Conservation (phyloP, 1,284 basidiomycete species). For the Wallemia hederae region DNA sequence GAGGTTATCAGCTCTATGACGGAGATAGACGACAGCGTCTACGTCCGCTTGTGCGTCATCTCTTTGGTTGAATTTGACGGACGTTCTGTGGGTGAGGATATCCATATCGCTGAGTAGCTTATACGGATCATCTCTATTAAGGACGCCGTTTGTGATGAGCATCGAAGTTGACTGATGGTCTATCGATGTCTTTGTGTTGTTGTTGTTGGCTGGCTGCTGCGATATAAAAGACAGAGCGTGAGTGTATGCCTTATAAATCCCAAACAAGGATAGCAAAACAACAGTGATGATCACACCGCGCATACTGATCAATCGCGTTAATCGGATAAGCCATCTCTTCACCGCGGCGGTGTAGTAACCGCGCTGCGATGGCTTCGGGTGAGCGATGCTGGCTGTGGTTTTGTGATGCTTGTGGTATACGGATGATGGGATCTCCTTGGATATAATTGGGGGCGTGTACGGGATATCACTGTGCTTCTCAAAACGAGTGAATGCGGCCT, state of each 20-base stretch:
- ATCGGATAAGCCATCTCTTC: not conserved
- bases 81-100: not conserved
- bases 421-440: not conserved
- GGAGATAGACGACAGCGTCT: not conserved
- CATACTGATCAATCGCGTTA: too few relatives aligned
- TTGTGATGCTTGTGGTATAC: not conserved
- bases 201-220: not conserved
- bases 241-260: not conserved
- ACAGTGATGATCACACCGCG: not conserved
- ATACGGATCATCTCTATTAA: not conserved
- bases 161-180: not conserved
- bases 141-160: not conserved
- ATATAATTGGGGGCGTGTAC: not conserved
- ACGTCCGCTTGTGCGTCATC: not conserved
- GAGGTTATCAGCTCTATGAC: not conserved
- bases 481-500: not conserved
- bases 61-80: not conserved
- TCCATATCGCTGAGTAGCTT: not conserved
- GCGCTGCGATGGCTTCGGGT: not conserved
- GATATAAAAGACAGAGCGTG: not conserved
- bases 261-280: not conserved
- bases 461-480: not conserved
- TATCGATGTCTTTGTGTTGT: not conserved
- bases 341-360: not conserved
- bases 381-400: not conserved